Base-by-base conservation (phyloP, 129 eudicot genomes). In the Centaurea solstitialis region DNA sequence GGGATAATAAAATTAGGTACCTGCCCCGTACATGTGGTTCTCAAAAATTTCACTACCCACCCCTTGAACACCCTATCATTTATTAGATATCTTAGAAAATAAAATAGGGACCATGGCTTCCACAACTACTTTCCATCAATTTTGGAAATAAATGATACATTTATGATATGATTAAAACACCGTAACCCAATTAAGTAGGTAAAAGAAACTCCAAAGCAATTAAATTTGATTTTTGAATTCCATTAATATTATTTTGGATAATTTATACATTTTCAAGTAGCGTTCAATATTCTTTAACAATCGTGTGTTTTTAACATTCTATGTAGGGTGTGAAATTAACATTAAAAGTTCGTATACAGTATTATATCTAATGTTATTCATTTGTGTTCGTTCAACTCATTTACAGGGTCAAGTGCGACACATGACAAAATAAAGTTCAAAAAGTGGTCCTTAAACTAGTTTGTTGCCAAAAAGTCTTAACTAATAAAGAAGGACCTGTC, bases 31-130 rank as follows among this genome's bases (percentile, higher is more conserved):
- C n/a, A n/a, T n/a, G n/a, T n/a, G n/a, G n/a, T n/a, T n/a, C n/a
- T n/a, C n/a, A n/a, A n/a, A n/a, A n/a, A n/a, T n/a, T n/a, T n/a
- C n/a, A n/a, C n/a, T n/a, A n/a, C n/a, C n/a, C n/a, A n/a, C n/a
- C n/a, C n/a, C n/a, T n/a, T n/a, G 13, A 13, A 67, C 64, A 15
- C n/a, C n/a, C n/a, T 26, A n/a, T 67, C 3, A 66, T n/a, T 40
- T 41, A 67, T 67, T 21, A 6, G 28, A 77, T 77, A 43, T 67
- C 47, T 67, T 23, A 67, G 33, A 67, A 26, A 40, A 67, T 26
- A 77, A 77, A 77, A 24, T 67, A 24, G 41, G 67, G 66, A 67
- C 74, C 66, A 77, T 41, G 45, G 39, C 73, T 41, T 26, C 24
- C 21, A 53, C 21, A 53, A 53, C 17, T 53, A 53, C 3, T 53